Evolutionary conservation across 805 yeast species (phyloP).

Genomic region (Saturnispora besseyi): DNA sequence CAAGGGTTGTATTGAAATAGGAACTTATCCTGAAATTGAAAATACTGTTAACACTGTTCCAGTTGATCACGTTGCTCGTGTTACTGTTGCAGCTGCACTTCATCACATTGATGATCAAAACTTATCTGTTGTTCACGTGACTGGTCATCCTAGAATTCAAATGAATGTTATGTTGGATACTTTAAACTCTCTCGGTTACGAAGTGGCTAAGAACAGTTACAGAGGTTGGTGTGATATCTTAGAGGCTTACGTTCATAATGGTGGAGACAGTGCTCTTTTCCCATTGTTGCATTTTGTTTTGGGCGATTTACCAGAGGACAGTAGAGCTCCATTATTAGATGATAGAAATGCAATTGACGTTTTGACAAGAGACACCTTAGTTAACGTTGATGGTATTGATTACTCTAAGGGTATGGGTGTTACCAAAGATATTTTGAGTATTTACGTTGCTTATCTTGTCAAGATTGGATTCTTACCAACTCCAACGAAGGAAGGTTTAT

Average conservation of each 20-base stretch:
- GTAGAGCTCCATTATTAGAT: constrained; percentile 93
- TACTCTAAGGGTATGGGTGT: constrained; percentile 67
- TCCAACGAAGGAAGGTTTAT: constrained; percentile 40
- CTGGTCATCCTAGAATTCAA: constrained; percentile 87
- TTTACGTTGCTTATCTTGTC: constrained; percentile 71
- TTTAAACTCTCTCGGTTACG: constrained; percentile 64
- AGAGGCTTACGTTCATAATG: constrained; percentile 68
- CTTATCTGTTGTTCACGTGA: constrained; percentile 80
- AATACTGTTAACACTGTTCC: constrained; percentile 95
- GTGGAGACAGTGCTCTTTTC: constrained; percentile 77
- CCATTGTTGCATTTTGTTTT: constrained; percentile 92
- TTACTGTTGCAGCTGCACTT: constrained; percentile 74
- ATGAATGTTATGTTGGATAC: constrained; percentile 68
- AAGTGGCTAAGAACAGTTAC: constrained; percentile 54
- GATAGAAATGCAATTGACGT: constrained; percentile 74
- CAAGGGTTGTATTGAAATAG: constrained; percentile 89
- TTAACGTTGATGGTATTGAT: constrained; percentile 47
- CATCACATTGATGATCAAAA: constrained; percentile 38
- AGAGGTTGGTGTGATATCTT: constrained; percentile 68
- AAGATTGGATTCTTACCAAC: constrained; percentile 70
- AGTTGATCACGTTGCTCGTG: constrained; percentile 95
- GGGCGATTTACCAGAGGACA: constrained; percentile 81
- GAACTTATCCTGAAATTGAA: constrained; percentile 72
- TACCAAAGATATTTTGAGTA: constrained; percentile 53
- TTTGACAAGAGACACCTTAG: constrained; percentile 47